A percentile compares a stretch with the other conserved stretches of the same genome.
Evolutionary conservation across 176 grass and related monocot genomes (phyloP).

Genomic region (Hyparrhenia diplandra): DNA sequence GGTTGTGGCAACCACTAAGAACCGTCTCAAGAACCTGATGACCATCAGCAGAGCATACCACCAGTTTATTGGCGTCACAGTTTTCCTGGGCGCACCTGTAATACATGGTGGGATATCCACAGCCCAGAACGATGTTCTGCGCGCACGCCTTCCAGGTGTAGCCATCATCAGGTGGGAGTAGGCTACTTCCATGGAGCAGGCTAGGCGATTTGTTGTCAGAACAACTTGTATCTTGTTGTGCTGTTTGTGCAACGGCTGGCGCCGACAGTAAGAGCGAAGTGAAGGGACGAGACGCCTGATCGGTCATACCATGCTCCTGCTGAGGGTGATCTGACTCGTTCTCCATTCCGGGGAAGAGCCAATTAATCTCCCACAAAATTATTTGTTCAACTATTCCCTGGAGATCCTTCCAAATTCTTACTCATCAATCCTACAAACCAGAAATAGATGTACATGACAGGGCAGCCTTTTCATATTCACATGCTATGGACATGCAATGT

Average conservation of each 20-base stretch:
- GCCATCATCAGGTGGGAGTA: background rate
- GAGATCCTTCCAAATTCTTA: too few relatives aligned
- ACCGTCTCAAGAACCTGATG: constrained; percentile 23
- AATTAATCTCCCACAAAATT: too few relatives aligned
- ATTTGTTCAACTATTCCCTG: background rate
- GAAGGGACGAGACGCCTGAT: background rate
- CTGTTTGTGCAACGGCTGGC: background rate
- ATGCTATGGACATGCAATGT: too few relatives aligned
- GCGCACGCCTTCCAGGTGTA: constrained; percentile 26
- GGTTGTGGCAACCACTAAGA: constrained; percentile 33
- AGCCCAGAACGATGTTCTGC: constrained; percentile 17
- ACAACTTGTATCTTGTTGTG: background rate
- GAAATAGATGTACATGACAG: too few relatives aligned
- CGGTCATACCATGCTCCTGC: background rate
- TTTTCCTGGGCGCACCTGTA: constrained; percentile 16
- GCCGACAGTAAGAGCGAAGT: background rate
- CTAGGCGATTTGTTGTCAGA: background rate
- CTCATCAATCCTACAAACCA: too few relatives aligned
- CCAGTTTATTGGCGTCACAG: constrained; percentile 23
- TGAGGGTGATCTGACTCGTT: background rate
- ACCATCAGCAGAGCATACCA: constrained; percentile 19
- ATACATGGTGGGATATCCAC: constrained; percentile 11
- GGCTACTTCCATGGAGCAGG: background rate
- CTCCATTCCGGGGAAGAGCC: background rate
- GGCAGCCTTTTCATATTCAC: too few relatives aligned